Evolutionary conservation across 768 basidiomycete genomes (phyloP), one percentile per base, ranked within the genome.

Genomic region (Boletus rubropictus): DNA sequence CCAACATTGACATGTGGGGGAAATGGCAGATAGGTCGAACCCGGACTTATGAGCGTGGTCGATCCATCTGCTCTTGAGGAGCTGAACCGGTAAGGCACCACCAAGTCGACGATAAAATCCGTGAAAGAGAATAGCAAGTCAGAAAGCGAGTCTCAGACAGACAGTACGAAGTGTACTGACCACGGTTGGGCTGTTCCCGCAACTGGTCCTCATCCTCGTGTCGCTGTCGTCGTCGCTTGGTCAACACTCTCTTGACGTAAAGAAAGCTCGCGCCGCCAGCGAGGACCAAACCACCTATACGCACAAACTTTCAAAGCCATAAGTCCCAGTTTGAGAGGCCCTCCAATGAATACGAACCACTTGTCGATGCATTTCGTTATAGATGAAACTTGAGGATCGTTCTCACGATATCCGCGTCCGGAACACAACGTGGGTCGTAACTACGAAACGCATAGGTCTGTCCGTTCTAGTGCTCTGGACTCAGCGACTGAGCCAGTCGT

Each of bases 181-280:
- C 44, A 17, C 7, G 38, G 20, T 24, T 18, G n/a, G 24, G 17
- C 8, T 41, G 53, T 42, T 55, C 62, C 18, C 33, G 48, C 24
- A 48, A 4, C 27, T 29, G 57, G 41, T 55, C 55, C 25, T 52
- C 48, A 18, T 64, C 48, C 10, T 55, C 53, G 44, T 53, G 45
- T 10, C 27, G 55, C 24, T 45, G 64, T 41, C 56, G 51, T 41
- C 64, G 56, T 31, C 66, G 60, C 11, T 58, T 51, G 6, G 36
- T 52, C 53, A 66, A 47, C 21, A 65, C 44, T 14, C 48, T 64
- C 43, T 66, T 66, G 44, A 62, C 64, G 21, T 60, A 65, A 32
- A 66, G 39, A 48, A 66, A 66, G 36, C 64, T 56, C 0, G 52
- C 61, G 14, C 64, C 64, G 9, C 57, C 64, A 3, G 52, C 53